These are phyloP conservation scores for Coemansia sp. DNA, from an alignment of 192 early-diverging fungal species.

Conservation along the genomic window DNA sequence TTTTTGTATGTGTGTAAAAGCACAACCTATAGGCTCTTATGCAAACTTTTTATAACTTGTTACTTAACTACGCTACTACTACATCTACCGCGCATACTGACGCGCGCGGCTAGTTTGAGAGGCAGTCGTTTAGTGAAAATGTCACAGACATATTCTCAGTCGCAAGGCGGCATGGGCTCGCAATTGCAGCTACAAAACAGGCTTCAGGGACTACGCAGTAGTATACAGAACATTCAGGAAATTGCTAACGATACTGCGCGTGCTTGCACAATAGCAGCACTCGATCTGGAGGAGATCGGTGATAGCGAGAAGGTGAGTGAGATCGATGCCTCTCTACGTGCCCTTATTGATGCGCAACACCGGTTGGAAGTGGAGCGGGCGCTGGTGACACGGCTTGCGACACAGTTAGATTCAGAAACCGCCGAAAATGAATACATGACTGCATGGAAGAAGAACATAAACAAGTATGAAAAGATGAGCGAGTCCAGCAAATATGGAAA, in stretches of 20 bases:
- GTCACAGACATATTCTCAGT: slow-evolving; percentile 10
- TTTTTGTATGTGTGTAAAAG: background rate
- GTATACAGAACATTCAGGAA: slow-evolving; percentile 13
- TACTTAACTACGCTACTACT: no score
- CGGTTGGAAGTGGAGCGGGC: slow-evolving; percentile 17
- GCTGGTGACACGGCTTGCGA: slow-evolving; percentile 14
- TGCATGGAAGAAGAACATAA: slow-evolving; percentile 4
- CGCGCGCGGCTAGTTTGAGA: no score
- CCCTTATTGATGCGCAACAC: slow-evolving; percentile 31
- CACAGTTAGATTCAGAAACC: slow-evolving; percentile 1
- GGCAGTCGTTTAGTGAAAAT: background rate
- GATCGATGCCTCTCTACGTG: slow-evolving; percentile 25
- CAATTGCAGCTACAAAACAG: slow-evolving; percentile 22
- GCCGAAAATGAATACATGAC: slow-evolving; percentile 13
- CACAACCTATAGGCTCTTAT: background rate
- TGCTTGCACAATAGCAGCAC: slow-evolving; percentile 21
- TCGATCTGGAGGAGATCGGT: slow-evolving; percentile 26
- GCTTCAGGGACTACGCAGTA: slow-evolving; percentile 8
- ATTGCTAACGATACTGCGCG: slow-evolving; percentile 22
- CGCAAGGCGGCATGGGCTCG: slow-evolving; percentile 9
- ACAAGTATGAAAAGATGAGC: slow-evolving; percentile 12
- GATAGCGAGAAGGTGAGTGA: slow-evolving; percentile 11
- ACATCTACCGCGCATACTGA: no score
- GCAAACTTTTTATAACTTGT: no score
- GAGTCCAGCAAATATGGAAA: slow-evolving; percentile 20